These are phyloP conservation scores for Discostella stelligeroides DNA, from an alignment of 108 stramenopile species.

Conservation along the genomic window DNA sequence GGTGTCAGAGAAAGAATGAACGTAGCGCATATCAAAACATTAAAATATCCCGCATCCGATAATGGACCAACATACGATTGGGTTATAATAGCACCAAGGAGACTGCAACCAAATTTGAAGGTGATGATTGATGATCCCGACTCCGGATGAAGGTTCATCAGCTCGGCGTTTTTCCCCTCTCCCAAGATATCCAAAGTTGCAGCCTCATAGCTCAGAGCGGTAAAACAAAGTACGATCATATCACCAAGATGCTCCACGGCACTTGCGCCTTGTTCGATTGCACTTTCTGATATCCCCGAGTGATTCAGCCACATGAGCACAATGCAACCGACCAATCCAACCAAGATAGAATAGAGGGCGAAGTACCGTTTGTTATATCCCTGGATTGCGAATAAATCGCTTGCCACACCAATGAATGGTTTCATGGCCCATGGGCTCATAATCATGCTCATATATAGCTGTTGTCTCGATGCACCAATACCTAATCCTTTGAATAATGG, in stretches of 20 bases:
- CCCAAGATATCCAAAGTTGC: constrained; percentile 52
- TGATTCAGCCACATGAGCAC: constrained; percentile 19
- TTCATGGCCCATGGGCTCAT: too few relatives aligned
- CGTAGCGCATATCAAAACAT: constrained; percentile 47
- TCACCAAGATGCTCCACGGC: constrained; percentile 40
- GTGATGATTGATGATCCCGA: constrained; percentile 41
- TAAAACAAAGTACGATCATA: constrained; percentile 41
- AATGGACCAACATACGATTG: constrained; percentile 47
- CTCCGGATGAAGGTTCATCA: constrained; percentile 42
- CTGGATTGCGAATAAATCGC: too few relatives aligned
- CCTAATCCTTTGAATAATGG: constrained; percentile 47
- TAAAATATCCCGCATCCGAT: constrained; percentile 43
- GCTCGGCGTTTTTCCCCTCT: constrained; percentile 48
- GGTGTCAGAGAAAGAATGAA: constrained; percentile 30
- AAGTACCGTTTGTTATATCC: too few relatives aligned
- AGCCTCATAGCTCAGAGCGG: constrained; percentile 43
- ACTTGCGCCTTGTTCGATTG: constrained; percentile 16
- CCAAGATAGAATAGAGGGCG: constrained; percentile 39
- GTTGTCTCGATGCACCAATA: too few relatives aligned
- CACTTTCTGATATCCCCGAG: constrained; percentile 13
- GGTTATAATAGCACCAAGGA: constrained; percentile 35
- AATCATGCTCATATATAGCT: too few relatives aligned
- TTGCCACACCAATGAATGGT: constrained; percentile 52
- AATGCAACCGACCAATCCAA: constrained; percentile 36
- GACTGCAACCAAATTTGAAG: constrained; percentile 50